phyloP scores from a whole-genome alignment of 208 protist species.

The Willaertia magna region DNA sequence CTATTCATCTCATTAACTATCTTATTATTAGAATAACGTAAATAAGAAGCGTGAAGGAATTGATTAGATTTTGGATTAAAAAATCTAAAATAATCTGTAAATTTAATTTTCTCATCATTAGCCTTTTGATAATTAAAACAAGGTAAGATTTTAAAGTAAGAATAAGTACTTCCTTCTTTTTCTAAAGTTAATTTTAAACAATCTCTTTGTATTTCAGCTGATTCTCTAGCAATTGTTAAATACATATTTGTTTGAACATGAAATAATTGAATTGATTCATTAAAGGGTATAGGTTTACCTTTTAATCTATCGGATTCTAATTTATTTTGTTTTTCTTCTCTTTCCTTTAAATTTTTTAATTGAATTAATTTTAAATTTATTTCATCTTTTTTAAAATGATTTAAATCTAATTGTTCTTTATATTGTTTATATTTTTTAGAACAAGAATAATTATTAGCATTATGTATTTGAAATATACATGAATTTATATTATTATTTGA shows the following conservation, averaged over 20 bases:
- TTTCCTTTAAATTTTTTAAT: background rate
- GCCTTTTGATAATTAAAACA: background rate
- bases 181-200: background rate
- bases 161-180: background rate
- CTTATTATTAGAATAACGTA: background rate
- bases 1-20: background rate
- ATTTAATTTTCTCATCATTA: background rate
- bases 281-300: background rate
- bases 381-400: background rate
- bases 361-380: background rate
- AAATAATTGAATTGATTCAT: background rate
- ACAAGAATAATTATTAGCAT: background rate
- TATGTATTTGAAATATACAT: background rate
- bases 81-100: background rate
- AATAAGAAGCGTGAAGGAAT: background rate
- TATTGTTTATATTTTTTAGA: background rate
- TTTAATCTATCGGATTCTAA: background rate
- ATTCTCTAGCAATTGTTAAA: background rate
- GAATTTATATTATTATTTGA: too few species aligned
- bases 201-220: conserved; percentile 3
- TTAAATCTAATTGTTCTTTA: background rate
- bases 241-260: background rate
- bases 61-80: background rate
- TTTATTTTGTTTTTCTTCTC: background rate
- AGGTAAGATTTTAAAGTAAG: background rate